phyloP scores from a whole-genome alignment of 176 grass and related monocot genomes.

The Oryza brachyantha region DNA sequence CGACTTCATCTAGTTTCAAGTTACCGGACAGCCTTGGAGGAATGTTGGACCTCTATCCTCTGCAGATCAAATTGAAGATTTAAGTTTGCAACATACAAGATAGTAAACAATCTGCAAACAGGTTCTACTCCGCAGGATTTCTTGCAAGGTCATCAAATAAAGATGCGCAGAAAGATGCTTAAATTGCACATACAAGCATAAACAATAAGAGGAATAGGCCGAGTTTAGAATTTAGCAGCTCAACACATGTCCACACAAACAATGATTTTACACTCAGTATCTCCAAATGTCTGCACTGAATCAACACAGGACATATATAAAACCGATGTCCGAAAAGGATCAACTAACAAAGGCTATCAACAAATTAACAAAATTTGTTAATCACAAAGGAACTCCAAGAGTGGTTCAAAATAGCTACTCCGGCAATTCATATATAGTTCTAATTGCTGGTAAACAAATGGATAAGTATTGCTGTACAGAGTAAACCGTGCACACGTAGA shows the following conservation, averaged over 20 bases:
- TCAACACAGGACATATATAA: not conserved
- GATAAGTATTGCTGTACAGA: not conserved
- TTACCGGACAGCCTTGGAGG: not conserved
- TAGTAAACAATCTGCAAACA: not conserved
- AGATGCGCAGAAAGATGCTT: not conserved
- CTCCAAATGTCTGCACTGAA: not conserved
- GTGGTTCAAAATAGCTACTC: not conserved
- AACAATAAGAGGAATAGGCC: not conserved
- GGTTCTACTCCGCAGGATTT: not conserved
- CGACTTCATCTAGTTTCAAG: not conserved
- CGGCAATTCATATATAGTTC: not conserved
- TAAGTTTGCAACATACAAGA: not conserved
- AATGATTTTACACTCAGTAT: not conserved
- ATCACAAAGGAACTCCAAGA: not conserved
- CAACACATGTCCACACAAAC: not conserved
- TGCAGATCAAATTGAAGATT: not conserved
- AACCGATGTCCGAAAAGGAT: not conserved
- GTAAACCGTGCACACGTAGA: not conserved
- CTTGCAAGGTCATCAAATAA: not conserved
- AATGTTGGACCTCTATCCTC: not conserved
- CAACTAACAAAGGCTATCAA: not conserved
- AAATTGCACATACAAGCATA: not conserved
- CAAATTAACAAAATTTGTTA: not conserved
- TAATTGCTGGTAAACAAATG: not conserved
- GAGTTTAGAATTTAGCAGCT: not conserved